Conservation (phyloP, 192 early-diverging fungal species). For the Gigaspora rosea region DNA sequence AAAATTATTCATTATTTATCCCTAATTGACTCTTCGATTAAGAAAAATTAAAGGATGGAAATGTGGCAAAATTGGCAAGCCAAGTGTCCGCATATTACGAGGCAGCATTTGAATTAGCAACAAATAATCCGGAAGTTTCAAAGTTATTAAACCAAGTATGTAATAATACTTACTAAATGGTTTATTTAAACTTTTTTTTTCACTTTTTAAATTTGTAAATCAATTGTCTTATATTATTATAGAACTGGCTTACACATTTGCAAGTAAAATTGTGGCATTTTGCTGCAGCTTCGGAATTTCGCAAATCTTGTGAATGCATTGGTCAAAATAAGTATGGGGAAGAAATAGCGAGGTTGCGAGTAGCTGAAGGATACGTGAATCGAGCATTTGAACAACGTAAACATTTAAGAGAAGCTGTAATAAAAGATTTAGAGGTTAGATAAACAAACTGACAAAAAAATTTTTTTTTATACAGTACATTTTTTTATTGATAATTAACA, state of each 20-base stretch:
- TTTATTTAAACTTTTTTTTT: not conserved
- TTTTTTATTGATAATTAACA: too few species aligned
- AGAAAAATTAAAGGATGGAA: constrained; percentile 78
- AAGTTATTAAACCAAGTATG: constrained; percentile 22
- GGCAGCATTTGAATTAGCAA: constrained; percentile 62
- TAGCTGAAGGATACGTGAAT: constrained; percentile 51
- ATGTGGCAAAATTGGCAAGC: constrained; percentile 74
- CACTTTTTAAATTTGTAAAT: not conserved
- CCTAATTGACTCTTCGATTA: constrained; percentile 14
- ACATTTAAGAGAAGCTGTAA: constrained; percentile 41
- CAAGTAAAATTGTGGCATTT: constrained; percentile 77
- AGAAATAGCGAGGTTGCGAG: constrained; percentile 74
- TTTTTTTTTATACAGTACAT: too few species aligned
- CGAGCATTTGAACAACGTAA: constrained; percentile 44
- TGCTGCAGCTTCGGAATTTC: constrained; percentile 72
- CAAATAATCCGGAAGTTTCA: constrained; percentile 44
- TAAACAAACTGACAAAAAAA: too few species aligned
- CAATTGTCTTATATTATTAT: constrained; percentile 39
- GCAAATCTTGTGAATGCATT: constrained; percentile 75
- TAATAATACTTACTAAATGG: not conserved
- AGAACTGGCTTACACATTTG: constrained; percentile 53
- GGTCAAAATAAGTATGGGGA: constrained; percentile 80
- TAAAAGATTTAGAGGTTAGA: constrained; percentile 42
- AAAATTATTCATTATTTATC: not conserved
- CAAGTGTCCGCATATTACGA: constrained; percentile 77